Percentiles rank a stretch among this genome's conserved stretches.
Conservation (phyloP, 805 yeast genomes). For the Blastobotrys mokoenaii region DNA sequence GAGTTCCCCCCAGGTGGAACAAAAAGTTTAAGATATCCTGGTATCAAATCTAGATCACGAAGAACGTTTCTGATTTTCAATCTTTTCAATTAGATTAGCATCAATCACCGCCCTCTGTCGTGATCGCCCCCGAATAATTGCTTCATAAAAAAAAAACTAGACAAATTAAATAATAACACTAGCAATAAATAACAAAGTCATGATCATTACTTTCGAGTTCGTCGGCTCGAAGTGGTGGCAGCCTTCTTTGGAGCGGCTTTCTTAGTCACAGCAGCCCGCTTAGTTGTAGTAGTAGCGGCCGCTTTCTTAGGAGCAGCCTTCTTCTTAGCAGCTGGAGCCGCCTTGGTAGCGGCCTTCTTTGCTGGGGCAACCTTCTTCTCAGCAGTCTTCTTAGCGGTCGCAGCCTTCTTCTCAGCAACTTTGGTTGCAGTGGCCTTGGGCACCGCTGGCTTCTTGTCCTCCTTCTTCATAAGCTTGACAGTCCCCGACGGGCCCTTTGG, state of each 20-base stretch:
- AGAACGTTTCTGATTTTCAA: too few relatives aligned
- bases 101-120: too few relatives aligned
- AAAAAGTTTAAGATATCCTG: too few relatives aligned
- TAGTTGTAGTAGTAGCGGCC: conserved; percentile 9
- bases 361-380: conserved; percentile 11
- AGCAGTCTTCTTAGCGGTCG: conserved; percentile 24
- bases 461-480: conserved; percentile 52
- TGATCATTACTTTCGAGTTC: too few relatives aligned
- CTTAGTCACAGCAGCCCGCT: conserved; percentile 22
- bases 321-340: conserved; percentile 18
- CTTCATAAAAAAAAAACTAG: too few relatives aligned
- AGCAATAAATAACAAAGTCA: too few relatives aligned
- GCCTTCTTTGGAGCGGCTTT: conserved; percentile 15
- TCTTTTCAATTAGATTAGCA: too few relatives aligned
- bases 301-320: conserved; percentile 22
- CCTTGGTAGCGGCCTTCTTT: conserved; percentile 23
- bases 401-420: conserved; percentile 15
- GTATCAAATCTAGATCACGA: too few relatives aligned
- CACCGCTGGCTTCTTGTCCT: conserved; percentile 31
- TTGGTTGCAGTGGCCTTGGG: conserved; percentile 19
- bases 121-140: too few relatives aligned
- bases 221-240: background rate
- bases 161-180: too few relatives aligned
- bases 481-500: conserved; percentile 92
- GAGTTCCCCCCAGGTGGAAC: too few relatives aligned